Evolutionary conservation across 495 filamentous ascomycete genomes (phyloP), one percentile per base, ranked within the genome.

Genomic region (Podospora appendiculata): DNA sequence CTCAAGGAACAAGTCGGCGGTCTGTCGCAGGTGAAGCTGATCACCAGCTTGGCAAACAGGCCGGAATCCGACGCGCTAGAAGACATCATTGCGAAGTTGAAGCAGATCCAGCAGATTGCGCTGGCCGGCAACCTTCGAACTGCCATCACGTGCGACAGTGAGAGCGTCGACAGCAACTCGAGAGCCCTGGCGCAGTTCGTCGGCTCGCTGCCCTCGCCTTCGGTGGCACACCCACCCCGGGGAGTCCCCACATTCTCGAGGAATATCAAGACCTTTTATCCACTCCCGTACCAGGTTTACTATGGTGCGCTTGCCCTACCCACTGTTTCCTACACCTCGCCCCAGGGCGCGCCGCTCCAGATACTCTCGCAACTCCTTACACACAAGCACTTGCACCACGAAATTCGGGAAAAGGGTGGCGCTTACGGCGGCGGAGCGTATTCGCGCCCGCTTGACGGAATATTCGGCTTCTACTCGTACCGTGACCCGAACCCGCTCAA

Each of bases 351-450:
- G 8, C 78, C 88, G 1, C 82, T 96, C 12, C 89, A 90, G 54
- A 84, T 97, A 32, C 81, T 98, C 19, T 84, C 91, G 13, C 88
- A 96, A 58, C 85, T 98, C 25, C 78, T 98, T n/a, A 97, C 92
- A 0, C 93, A 97, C 70, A 94, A 94, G 66, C 88, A 96, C 60
- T 78, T 98, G 10, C 93, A 97, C 65, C 94, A 94, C 61, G 94
- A 97, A 64, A 96, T 98, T 52, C 86, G 93, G 33, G 93, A 98
- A 69, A 98, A 98, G 68, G 93, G 93, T 8, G 93, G 93, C 41
- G 93, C 93, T 9, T 98, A 98, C 59, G 93, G 93, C 52, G 92
- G 90, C 14, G 88, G 89, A 13, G 90, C 94, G 11, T 94, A 89
- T 69, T 82, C 86, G 43, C 80, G 82, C 9, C 83, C 84, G 4